Percentiles rank a stretch among this genome's conserved stretches.
phyloP scores from a whole-genome alignment of 179 eudicot species.

The Vitellaria paradoxa region DNA sequence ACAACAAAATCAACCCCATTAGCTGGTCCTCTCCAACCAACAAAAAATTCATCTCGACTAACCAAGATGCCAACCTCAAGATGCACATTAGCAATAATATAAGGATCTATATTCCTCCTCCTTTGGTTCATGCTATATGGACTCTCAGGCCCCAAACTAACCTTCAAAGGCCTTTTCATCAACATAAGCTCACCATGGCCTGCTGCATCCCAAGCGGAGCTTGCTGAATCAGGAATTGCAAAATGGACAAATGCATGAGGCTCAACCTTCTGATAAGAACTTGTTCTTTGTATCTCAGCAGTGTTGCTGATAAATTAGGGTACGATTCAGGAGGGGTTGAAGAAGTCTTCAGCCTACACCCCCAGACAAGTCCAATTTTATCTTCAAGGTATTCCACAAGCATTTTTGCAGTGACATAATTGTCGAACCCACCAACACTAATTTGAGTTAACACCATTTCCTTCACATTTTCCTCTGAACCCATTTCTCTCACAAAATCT shows the following conservation, averaged over 20 bases:
- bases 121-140: slow-evolving; percentile 56
- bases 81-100: slow-evolving; percentile 45
- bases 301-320: slow-evolving; percentile 41
- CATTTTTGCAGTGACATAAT: slow-evolving; percentile 52
- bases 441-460: slow-evolving; percentile 63
- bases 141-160: slow-evolving; percentile 66
- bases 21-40: slow-evolving; percentile 69
- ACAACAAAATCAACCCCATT: slow-evolving; percentile 60
- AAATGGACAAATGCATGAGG: slow-evolving; percentile 95
- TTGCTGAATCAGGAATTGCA: slow-evolving; percentile 45
- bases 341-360: slow-evolving; percentile 87
- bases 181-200: slow-evolving; percentile 42
- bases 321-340: slow-evolving; percentile 75
- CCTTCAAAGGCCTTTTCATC: slow-evolving; percentile 36
- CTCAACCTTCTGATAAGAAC: slow-evolving; percentile 55
- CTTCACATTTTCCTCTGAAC: slow-evolving; percentile 34
- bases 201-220: slow-evolving; percentile 43
- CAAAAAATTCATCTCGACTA: slow-evolving; percentile 53
- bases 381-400: slow-evolving; percentile 62
- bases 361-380: slow-evolving; percentile 58
- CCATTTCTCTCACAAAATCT: slow-evolving; percentile 40
- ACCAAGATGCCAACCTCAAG: slow-evolving; percentile 58
- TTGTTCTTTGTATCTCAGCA: slow-evolving; percentile 25
- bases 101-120: slow-evolving; percentile 53
- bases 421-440: slow-evolving; percentile 77